Base-by-base conservation (phyloP, 306 rosid genomes). In the Delonix regia region DNA sequence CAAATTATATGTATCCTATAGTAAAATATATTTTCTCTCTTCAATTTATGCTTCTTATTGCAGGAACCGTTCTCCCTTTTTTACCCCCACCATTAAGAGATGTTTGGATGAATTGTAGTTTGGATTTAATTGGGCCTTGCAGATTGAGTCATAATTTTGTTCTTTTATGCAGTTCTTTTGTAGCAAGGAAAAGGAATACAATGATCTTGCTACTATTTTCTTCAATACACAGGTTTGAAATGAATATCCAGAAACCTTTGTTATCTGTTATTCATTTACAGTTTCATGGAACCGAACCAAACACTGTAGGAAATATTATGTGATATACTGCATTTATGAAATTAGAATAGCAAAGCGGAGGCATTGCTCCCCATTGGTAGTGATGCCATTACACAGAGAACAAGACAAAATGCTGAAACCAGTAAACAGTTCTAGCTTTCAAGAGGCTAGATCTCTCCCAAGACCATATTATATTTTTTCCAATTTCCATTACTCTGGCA, bases 181-280 rank as follows among this genome's bases (percentile, higher is more conserved):
- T 84, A 80, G 90, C 15, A 89, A 91, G 73, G 91, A 87, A 63
- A 87, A 82, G 64, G 96, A 91, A 74, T 89, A 91, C 86, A 91
- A 91, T 76, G 96, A 90, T 83, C 93, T 90, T 27, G 96, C 96
- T 10, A 88, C 96, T 11, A 88, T 90, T 83, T 90, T 91, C 91
- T 87, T 91, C 64, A 91, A 91, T 48, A 86, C 99, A 48, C 99
- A 93, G 98, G 99, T 95, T 84, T 80, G 74, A 33, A 59, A 11
- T 65, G 71, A 82, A 67, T 42, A 22, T 67, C 67, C 38, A 33
- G 47, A 28, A 61, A 70, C 30, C 59, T 34, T 72, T 42, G 22
- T 77, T 49, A 5, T 18, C 25, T 76, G 45, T 61, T 57, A 80
- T 81, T 27, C 75, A 22, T 45, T 83, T 55, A n/a, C n/a, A n/a